Evolutionary conservation across 31 red algal species (phyloP), one percentile per base, ranked within the genome.

Genomic region (Endocladia muricata): DNA sequence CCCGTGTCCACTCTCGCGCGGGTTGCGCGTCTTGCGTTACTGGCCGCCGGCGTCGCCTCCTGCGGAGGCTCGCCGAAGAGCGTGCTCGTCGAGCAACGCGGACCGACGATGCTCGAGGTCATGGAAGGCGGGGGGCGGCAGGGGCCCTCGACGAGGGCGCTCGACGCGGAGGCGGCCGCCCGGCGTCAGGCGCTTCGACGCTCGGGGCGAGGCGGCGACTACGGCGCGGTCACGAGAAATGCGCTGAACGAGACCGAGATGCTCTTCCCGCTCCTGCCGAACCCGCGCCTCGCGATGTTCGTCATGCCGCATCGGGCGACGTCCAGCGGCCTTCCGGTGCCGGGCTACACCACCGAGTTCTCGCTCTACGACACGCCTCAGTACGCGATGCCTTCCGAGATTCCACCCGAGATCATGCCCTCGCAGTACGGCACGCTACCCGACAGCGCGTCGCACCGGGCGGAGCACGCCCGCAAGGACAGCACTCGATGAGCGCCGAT

Each of bases 321-420:
- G 15, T 52, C 47, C 13, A n/a, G n/a, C n/a, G 25, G 26, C 25
- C 11, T 13, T 22, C 60, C 60, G 25, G 60, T 64, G 26, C 60
- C 60, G 26, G 60, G 60, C 25, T 64, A 64, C 60, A 28, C 60
- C 11, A 64, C 60, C 60, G 60, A 11, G 17, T 11, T 64, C 26
- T 13, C 13, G 15, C 60, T 64, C 26, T 64, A 64, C 25, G 60
- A 64, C 13, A 64, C 15, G 26, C 15, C 25, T 11, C 60, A 64
- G 11, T 11, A n/a, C 47, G 47, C 13, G 47, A n/a, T n/a, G n/a
- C n/a, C 47, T 52, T n/a, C n/a, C 13, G 47, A 13, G 47, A 13
- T n/a, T 15, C 47, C 13, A 52, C 13, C 47, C 47, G 13, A n/a
- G 47, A 52, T 52, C 47, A 52, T 11, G 47, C 13, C n/a, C 13